Evolutionary conservation across 768 basidiomycete species (phyloP).

Genomic region (Rhizopogon vesiculosus): DNA sequence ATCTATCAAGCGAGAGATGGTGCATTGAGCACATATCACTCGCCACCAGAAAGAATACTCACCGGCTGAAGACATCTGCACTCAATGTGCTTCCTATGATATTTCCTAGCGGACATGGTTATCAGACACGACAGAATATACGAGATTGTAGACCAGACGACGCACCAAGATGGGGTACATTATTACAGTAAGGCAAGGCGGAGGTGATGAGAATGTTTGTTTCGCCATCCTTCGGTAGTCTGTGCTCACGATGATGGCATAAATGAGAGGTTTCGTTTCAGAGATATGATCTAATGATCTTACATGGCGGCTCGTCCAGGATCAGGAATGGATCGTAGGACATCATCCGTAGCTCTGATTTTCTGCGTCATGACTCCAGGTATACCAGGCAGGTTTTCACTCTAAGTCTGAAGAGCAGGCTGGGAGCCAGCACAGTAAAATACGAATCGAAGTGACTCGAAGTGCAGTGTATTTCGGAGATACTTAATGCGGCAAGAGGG

Average conservation of each 20-base stretch:
- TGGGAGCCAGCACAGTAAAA: too few species aligned
- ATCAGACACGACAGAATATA: not conserved
- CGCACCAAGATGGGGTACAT: constrained; percentile 91
- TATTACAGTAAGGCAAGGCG: constrained; percentile 94
- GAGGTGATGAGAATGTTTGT: constrained; percentile 90
- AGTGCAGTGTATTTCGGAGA: too few species aligned
- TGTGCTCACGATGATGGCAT: constrained; percentile 16
- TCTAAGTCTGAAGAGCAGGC: too few species aligned
- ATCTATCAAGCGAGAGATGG: constrained; percentile 31
- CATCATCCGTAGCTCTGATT: constrained; percentile 44
- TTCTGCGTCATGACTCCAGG: constrained; percentile 42
- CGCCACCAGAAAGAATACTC: constrained; percentile 25
- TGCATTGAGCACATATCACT: not conserved
- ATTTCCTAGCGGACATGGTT: constrained; percentile 46
- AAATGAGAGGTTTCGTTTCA: not conserved
- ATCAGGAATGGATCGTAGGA: constrained; percentile 46
- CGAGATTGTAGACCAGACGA: constrained; percentile 10
- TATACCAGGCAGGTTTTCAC: too few species aligned
- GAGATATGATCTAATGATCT: not conserved
- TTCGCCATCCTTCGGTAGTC: constrained; percentile 81
- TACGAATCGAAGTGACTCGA: too few species aligned
- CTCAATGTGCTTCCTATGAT: constrained; percentile 95
- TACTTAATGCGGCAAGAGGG: too few species aligned
- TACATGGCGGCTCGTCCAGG: constrained; percentile 52
- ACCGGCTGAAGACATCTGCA: constrained; percentile 96